Conservation (phyloP, 768 basidiomycete species). For the Sarcodon aspratus region DNA sequence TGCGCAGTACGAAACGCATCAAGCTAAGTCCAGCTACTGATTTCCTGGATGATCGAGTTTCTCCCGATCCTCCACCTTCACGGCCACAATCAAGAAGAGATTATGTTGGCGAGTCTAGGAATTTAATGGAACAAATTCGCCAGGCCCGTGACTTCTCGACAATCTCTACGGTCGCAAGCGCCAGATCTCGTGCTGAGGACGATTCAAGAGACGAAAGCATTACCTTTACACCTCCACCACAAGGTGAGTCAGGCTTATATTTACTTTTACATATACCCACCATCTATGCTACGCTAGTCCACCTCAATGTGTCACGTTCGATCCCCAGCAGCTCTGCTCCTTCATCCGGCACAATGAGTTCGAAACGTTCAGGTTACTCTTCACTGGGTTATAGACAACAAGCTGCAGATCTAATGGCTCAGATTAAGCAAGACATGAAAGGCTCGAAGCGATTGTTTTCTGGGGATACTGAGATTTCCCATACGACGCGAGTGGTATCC, state of each 20-base stretch:
- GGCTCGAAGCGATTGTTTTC: constrained; percentile 65
- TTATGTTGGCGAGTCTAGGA: constrained; percentile 68
- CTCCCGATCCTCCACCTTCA: not conserved
- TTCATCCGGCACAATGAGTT: constrained; percentile 3
- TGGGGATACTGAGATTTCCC: constrained; percentile 47
- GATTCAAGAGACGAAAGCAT: not conserved
- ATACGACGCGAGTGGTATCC: constrained; percentile 8
- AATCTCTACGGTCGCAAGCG: constrained; percentile 47
- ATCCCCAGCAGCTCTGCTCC: not conserved
- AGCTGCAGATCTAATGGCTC: constrained; percentile 74
- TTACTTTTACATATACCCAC: not conserved
- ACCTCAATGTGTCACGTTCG: not conserved
- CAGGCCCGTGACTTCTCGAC: constrained; percentile 70
- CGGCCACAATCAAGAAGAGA: constrained; percentile 36
- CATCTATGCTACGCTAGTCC: not conserved
- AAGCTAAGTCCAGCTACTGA: constrained; percentile 64
- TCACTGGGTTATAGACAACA: constrained; percentile 64
- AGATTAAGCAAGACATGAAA: constrained; percentile 73
- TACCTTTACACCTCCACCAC: not conserved
- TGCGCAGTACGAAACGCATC: constrained; percentile 71
- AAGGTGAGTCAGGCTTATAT: not conserved
- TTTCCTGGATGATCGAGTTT: constrained; percentile 29
- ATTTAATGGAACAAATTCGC: constrained; percentile 73
- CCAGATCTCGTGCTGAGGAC: constrained; percentile 15
- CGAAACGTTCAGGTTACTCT: constrained; percentile 31